Base-by-base conservation (phyloP, 129 eudicot species). In the Cynara cardunculus region DNA sequence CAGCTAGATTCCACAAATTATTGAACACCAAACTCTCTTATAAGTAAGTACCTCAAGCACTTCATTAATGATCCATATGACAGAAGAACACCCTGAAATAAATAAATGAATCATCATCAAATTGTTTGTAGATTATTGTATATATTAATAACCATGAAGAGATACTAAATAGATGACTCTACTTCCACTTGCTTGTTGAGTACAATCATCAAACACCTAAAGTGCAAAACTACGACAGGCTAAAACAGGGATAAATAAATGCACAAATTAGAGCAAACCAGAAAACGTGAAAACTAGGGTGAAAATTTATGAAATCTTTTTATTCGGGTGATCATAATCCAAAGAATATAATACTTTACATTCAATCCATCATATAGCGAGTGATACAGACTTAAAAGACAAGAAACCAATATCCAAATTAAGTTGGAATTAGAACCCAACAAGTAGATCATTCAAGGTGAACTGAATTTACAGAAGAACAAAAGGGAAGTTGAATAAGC, bases 71-170 rank as follows among this genome's bases (percentile, higher is more conserved):
- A 62, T 22, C 68, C 66, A 22, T 37, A 44, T 37, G 71, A 44
- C 13, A 75, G 19, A 22, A 79, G 27, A 28, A 61, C 78, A 68
- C 72, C 83, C 86, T 80, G 83, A 73, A 70, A 80, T 72, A 44
- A 34, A 24, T 10, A 25, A 69, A 26, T 6, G 7, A 66, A 6
- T 16, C 21, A 22, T 32, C 30, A n/a, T 35, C 26, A 78, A 41
- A 37, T 66, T 28, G 25, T 32, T 34, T 3, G 30, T 61, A 12
- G 22, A 41, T 41, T 7, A 49, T 34, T 46, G 67, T 39, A 64
- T 5, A 59, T 44, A 39, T 61, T 59, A 67, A 65, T 25, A 72
- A 83, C 35, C 39, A 16, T 34, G 13, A 25, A 1, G n/a, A 26
- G 37, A 8, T 19, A 19, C 14, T 32, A 19, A 26, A 78, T 11